A percentile compares a stretch with the other conserved stretches of the same genome.
Evolutionary conservation across 2,329 filamentous ascomycete genomes (phyloP).

Genomic region (Hypomyces perniciosus): DNA sequence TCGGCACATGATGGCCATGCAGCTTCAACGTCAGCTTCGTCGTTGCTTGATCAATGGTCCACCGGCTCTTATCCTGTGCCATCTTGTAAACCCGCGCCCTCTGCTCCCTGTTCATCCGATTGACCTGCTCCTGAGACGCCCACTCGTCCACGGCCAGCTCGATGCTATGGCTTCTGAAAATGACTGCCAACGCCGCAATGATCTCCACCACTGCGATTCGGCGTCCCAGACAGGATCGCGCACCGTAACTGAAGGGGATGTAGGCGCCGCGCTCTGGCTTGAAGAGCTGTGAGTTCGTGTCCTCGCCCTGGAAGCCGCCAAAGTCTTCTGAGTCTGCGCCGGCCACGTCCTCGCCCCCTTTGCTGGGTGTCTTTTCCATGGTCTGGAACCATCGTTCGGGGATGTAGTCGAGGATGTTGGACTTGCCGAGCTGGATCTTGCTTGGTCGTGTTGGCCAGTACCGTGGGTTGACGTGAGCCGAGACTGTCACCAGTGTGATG

Average conservation of each 20-base stretch:
- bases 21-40: conserved; percentile 70
- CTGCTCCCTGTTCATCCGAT: conserved; percentile 39
- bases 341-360: conserved; percentile 21
- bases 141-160: conserved; percentile 64
- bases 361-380: conserved; percentile 20
- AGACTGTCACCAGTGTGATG: conserved; percentile 51
- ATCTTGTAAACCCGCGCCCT: conserved; percentile 52
- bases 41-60: conserved; percentile 48
- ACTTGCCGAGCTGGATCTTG: conserved; percentile 33
- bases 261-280: conserved; percentile 51
- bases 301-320: conserved; percentile 53
- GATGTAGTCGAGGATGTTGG: conserved; percentile 62
- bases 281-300: conserved; percentile 58
- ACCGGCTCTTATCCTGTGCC: conserved; percentile 50
- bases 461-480: conserved; percentile 61
- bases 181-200: conserved; percentile 46
- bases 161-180: conserved; percentile 56
- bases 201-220: conserved; percentile 56
- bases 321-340: conserved; percentile 46
- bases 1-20: conserved; percentile 54
- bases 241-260: conserved; percentile 53
- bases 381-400: conserved; percentile 65
- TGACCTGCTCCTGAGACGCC: conserved; percentile 49
- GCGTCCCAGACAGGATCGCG: conserved; percentile 51
- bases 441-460: conserved; percentile 60